Evolutionary conservation across 2,329 filamentous ascomycete species (phyloP), one percentile per base, ranked within the genome.

Genomic region (Venturia pyrina): DNA sequence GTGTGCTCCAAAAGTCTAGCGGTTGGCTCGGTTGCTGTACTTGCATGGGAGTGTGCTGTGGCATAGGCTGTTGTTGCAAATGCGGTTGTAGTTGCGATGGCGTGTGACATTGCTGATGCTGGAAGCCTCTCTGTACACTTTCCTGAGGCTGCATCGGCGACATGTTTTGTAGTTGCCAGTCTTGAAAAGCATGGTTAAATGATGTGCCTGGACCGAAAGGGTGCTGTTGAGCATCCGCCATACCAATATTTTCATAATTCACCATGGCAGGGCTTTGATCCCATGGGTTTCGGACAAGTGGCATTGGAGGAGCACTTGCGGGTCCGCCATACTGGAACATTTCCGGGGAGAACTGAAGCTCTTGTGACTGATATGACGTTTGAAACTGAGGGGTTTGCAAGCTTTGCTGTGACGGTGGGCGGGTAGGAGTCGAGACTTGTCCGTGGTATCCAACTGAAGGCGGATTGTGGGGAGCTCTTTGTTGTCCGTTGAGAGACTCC

Each of bases 281-380:
- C 78, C 80, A 81, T 8, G 48, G 19, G 40, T 46, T 57, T 43
- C 28, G 21, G 17, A 17, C 43, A 64, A 86, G 83, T 41, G 84
- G 81, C 68, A 83, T 81, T 62, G 81, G 79, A 34, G 84, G 83
- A n/a, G 83, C 84, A 11, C 82, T 81, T 62, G 81, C 78, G 11
- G 83, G 79, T 32, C 81, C 82, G n/a, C 80, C 73, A 48, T 83
- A 79, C 53, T 82, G 81, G 68, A 85, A 82, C 67, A 85, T 75
- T 67, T 85, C 82, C 6, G 83, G 83, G 2, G 84, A 85, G 68
- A 84, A 83, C 64, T 84, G 83, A 37, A 86, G 73, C 66, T 79
- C 80, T 5, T 79, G 77, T 70, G 83, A 84, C 32, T 84, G 78
- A 68, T 79, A 73, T 40, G 79, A 71, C 21, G 75, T 75, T 72